phyloP scores from a whole-genome alignment of 345 rosid species.

The Capsella bursapastoris region DNA sequence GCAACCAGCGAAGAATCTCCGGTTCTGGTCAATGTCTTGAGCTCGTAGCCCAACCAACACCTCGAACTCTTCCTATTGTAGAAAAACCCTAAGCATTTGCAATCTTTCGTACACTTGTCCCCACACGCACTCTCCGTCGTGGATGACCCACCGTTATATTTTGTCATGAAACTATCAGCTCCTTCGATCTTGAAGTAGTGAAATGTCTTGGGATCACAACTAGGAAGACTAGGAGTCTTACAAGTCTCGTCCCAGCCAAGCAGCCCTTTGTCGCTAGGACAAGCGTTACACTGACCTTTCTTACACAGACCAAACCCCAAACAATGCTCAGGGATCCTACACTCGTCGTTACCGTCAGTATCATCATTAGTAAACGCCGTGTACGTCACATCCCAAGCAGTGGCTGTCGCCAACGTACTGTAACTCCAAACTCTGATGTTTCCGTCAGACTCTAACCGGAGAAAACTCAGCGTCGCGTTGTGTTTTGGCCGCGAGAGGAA shows the following conservation, averaged over 20 bases:
- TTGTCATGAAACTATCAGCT: constrained; percentile 57
- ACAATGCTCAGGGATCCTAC: constrained; percentile 45
- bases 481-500: constrained; percentile 47
- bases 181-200: constrained; percentile 55
- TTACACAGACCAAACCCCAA: constrained; percentile 43
- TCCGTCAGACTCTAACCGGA: constrained; percentile 59
- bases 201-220: constrained; percentile 36
- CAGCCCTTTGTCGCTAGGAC: constrained; percentile 45
- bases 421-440: constrained; percentile 55
- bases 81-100: constrained; percentile 69
- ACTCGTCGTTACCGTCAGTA: constrained; percentile 40
- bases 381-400: constrained; percentile 54
- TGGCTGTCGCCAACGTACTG: constrained; percentile 38
- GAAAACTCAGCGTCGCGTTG: constrained; percentile 50
- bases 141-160: constrained; percentile 52
- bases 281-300: constrained; percentile 45
- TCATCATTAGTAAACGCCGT: constrained; percentile 44
- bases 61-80: constrained; percentile 49
- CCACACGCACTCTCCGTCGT: constrained; percentile 52
- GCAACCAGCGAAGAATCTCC: constrained; percentile 39
- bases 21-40: constrained; percentile 52
- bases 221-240: constrained; percentile 25
- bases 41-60: constrained; percentile 69
- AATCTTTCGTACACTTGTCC: constrained; percentile 55
- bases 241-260: constrained; percentile 58